A percentile compares a stretch with the other conserved stretches of the same genome.
Evolutionary conservation across 495 filamentous ascomycete species (phyloP).

Genomic region (Echria macrotheca): DNA sequence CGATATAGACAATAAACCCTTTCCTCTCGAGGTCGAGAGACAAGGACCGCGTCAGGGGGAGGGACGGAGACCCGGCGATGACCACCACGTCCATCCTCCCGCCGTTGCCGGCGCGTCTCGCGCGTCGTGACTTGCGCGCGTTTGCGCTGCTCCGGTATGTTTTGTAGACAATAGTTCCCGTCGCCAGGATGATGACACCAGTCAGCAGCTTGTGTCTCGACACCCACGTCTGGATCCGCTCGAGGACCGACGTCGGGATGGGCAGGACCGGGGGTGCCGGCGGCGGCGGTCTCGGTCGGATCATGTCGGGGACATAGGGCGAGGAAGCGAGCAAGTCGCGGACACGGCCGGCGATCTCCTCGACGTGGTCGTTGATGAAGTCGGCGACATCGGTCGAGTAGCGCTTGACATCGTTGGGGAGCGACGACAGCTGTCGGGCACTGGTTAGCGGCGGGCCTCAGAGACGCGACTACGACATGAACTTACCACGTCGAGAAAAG

Average conservation of each 20-base stretch:
- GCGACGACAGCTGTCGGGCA: constrained; percentile 55
- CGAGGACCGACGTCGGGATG: constrained; percentile 30
- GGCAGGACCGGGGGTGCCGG: constrained; percentile 38
- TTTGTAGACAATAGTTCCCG: constrained; percentile 63
- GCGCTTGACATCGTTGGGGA: constrained; percentile 59
- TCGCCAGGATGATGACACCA: constrained; percentile 59
- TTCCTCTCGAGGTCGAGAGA: constrained; percentile 80
- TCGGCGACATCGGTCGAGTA: constrained; percentile 54
- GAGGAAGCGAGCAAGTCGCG: constrained; percentile 58
- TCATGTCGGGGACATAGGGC: constrained; percentile 63
- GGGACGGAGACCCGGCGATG: constrained; percentile 72
- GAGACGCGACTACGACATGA: not conserved
- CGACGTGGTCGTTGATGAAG: constrained; percentile 70
- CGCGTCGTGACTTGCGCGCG: constrained; percentile 62
- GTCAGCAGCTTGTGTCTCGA: constrained; percentile 62
- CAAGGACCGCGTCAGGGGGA: constrained; percentile 75
- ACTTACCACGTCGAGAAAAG: constrained; percentile 56
- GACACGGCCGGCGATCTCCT: constrained; percentile 57
- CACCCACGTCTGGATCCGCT: constrained; percentile 54
- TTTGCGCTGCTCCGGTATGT: constrained; percentile 56
- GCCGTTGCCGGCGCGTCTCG: constrained; percentile 73
- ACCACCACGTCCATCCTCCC: constrained; percentile 85
- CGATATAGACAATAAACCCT: constrained; percentile 89
- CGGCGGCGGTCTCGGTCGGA: constrained; percentile 53
- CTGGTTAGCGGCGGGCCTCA: not conserved